Evolutionary conservation across 2,329 filamentous ascomycete species (phyloP), one percentile per base, ranked within the genome.

Genomic region (Aspergillus latus): DNA sequence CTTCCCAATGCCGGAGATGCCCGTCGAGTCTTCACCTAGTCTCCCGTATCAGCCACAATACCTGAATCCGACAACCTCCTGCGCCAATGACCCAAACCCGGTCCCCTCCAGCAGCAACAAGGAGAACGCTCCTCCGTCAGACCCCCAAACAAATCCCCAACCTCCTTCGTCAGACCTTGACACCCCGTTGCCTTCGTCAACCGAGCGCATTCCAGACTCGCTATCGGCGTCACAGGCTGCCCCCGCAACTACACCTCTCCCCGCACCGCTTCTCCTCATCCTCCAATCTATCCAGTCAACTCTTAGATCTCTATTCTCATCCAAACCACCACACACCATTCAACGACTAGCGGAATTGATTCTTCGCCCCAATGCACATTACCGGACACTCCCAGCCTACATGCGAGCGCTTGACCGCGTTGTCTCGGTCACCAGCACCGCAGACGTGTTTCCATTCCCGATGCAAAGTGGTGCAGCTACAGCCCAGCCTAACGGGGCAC

Each of bases 301-400:
- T 13, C 78, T 96, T 39, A 79, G 75, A 49, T 80, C 78, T 2
- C 83, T 82, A 62, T 99, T 99, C 73, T 70, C 83, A 21, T 78
- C 80, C 2, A 84, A 89, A 64, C 93, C 94, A 1, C 94, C 94
- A 0, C 91, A 97, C 72, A 97, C 94, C 3, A 84, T 97, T 59
- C 94, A 99, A 75, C 88, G 94, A 39, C 83, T 99, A 21, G 86
- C 92, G 21, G 94, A 99, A 78, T 86, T 97, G 30, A 79, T 96
- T 4, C 80, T 96, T 36, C 76, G 81, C 28, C 94, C 94, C 1
- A 87, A 80, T 58, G 81, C 82, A 54, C 89, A 96, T 74, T 97
- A 97, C 77, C 85, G 84, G 59, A 88, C 86, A 52, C 82, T 97
- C 2, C 85, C 90, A 0, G 83, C 92, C 9, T 99, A 94, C 72